These are phyloP conservation scores for Pugionium dolabratum DNA, from an alignment of 345 rosid species.

Conservation along the genomic window DNA sequence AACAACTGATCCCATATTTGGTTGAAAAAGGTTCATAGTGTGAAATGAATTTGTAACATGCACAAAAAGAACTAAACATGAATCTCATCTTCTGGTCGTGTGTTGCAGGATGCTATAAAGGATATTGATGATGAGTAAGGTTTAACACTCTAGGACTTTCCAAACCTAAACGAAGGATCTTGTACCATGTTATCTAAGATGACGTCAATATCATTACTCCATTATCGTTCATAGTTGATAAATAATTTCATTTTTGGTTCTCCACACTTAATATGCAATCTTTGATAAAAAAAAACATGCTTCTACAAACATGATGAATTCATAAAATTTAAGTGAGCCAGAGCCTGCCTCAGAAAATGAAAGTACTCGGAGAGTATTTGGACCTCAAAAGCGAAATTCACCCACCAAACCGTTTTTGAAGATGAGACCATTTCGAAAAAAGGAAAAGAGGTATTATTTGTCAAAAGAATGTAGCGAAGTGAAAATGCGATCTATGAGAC, in stretches of 20 bases:
- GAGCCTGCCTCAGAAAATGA: conserved; percentile 14
- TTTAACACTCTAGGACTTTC: conserved; percentile 27
- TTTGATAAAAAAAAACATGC: not conserved
- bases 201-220: not conserved
- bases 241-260: not conserved
- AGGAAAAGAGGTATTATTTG: conserved; percentile 33
- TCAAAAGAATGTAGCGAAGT: conserved; percentile 31
- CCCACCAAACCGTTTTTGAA: conserved; percentile 22
- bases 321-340: not conserved
- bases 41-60: not conserved
- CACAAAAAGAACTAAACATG: not conserved
- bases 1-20: not conserved
- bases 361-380: conserved; percentile 9
- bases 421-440: conserved; percentile 4
- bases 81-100: not conserved
- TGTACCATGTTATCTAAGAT: conserved; percentile 25
- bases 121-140: conserved; percentile 53
- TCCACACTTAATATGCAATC: not conserved
- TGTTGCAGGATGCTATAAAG: conserved; percentile 68
- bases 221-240: conserved; percentile 30
- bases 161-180: not conserved
- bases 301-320: not conserved
- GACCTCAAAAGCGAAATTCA: conserved; percentile 8
- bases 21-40: not conserved
- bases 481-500: conserved; percentile 14